These are phyloP conservation scores for Epipyxis sp. DNA, from an alignment of 108 stramenopile species.

Conservation along the genomic window DNA sequence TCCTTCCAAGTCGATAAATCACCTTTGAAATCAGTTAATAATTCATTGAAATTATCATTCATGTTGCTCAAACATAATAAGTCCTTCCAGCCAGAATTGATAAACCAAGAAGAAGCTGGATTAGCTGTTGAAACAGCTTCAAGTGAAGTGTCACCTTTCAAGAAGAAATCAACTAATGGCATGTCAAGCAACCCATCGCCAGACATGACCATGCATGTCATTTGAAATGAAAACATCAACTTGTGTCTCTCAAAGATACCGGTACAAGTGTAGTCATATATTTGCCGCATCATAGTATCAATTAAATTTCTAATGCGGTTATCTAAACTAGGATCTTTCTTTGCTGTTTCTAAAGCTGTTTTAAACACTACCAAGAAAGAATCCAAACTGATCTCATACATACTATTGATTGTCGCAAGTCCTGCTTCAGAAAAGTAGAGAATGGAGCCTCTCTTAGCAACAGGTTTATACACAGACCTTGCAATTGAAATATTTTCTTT, in stretches of 20 bases:
- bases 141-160: slow-evolving; percentile 65
- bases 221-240: slow-evolving; percentile 65
- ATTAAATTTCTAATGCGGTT: slow-evolving; percentile 62
- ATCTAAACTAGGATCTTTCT: slow-evolving; percentile 59
- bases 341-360: slow-evolving; percentile 57
- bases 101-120: slow-evolving; percentile 58
- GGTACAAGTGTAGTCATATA: slow-evolving; percentile 70
- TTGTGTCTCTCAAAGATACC: slow-evolving; percentile 74
- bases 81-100: slow-evolving; percentile 62
- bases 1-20: slow-evolving; percentile 47
- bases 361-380: slow-evolving; percentile 63
- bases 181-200: slow-evolving; percentile 57
- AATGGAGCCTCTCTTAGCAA: slow-evolving; percentile 66
- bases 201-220: slow-evolving; percentile 62
- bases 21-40: slow-evolving; percentile 44
- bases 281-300: slow-evolving; percentile 52
- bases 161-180: slow-evolving; percentile 62
- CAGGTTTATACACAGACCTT: slow-evolving; percentile 58
- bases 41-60: slow-evolving; percentile 36
- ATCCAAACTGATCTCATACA: slow-evolving; percentile 69
- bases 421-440: slow-evolving; percentile 63
- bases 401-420: slow-evolving; percentile 57
- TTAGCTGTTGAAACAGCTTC: slow-evolving; percentile 38
- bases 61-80: slow-evolving; percentile 48
- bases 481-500: slow-evolving; percentile 63